Conservation (phyloP, 2,329 filamentous ascomycete species). For the Mycosphaerelloides madeirae region DNA sequence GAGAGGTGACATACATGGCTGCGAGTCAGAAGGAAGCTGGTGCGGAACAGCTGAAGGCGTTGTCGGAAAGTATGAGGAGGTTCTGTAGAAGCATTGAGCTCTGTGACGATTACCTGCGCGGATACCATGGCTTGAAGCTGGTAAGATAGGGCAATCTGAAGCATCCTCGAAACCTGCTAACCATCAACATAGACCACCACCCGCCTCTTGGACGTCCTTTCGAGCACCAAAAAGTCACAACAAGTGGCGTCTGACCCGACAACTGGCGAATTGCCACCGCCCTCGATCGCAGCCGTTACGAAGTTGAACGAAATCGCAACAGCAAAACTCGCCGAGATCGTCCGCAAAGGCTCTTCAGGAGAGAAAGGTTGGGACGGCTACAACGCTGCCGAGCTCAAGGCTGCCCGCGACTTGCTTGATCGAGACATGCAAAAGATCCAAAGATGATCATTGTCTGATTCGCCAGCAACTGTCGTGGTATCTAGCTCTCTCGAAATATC, state of each 20-base stretch:
- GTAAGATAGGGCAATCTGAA: slow-evolving; percentile 43
- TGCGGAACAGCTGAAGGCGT: slow-evolving; percentile 42
- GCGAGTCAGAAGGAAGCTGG: slow-evolving; percentile 32
- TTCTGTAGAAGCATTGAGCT: slow-evolving; percentile 90
- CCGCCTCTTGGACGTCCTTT: slow-evolving; percentile 20
- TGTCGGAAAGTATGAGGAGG: slow-evolving; percentile 72
- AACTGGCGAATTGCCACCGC: slow-evolving; percentile 45
- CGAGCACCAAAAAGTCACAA: slow-evolving; percentile 26
- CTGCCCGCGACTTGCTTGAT: slow-evolving; percentile 63
- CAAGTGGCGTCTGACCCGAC: slow-evolving; percentile 27
- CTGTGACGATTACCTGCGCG: slow-evolving; percentile 86
- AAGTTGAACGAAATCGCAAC: slow-evolving; percentile 69
- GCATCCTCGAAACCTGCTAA: slow-evolving; percentile 13
- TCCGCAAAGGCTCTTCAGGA: slow-evolving; percentile 56
- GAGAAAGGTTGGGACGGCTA: slow-evolving; percentile 70
- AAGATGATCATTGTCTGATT: slow-evolving; percentile 23
- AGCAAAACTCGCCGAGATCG: slow-evolving; percentile 69
- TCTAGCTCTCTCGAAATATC: slow-evolving; percentile 3
- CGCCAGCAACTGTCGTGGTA: slow-evolving; percentile 7
- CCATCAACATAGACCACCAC: slow-evolving; percentile 17
- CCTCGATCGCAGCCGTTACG: slow-evolving; percentile 56
- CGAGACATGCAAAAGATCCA: slow-evolving; percentile 41
- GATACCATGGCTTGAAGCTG: slow-evolving; percentile 85
- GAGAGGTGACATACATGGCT: slow-evolving; percentile 75
- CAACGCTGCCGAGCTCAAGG: slow-evolving; percentile 64